Evolutionary conservation across 1,139 yeast species (phyloP).

Genomic region (Saccharomyces hybrid): DNA sequence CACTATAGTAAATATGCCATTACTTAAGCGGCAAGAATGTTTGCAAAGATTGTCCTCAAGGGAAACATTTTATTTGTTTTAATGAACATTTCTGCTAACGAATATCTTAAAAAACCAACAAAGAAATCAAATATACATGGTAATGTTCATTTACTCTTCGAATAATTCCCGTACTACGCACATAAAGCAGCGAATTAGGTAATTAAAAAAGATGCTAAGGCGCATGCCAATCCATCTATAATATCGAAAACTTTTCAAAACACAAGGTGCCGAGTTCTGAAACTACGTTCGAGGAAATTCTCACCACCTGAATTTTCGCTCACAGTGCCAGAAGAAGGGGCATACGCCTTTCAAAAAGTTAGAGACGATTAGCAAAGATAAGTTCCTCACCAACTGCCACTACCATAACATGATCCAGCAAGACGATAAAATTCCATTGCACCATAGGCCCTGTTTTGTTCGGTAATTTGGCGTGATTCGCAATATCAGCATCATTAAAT

Average conservation of each 20-base stretch:
- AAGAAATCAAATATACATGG: slow-evolving; percentile 28
- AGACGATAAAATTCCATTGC: slow-evolving; percentile 48
- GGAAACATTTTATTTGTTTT: slow-evolving; percentile 42
- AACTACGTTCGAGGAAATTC: background rate
- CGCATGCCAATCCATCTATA: slow-evolving; percentile 7
- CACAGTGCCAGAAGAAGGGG: background rate
- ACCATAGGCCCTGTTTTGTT: slow-evolving; percentile 60
- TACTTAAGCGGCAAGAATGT: slow-evolving; percentile 50
- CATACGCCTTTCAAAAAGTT: background rate
- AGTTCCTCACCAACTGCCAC: slow-evolving; percentile 33
- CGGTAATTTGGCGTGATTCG: slow-evolving; percentile 38
- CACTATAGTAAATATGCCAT: slow-evolving; percentile 46
- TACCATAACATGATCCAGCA: slow-evolving; percentile 32
- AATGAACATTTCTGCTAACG: slow-evolving; percentile 46
- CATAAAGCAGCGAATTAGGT: slow-evolving; percentile 23
- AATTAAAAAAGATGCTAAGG: slow-evolving; percentile 21
- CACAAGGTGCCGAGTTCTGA: slow-evolving; percentile 5
- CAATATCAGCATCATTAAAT: slow-evolving; percentile 43
- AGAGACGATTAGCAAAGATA: slow-evolving; percentile 4
- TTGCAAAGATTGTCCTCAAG: slow-evolving; percentile 68
- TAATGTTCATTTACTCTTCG: slow-evolving; percentile 28
- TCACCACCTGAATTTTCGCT: background rate
- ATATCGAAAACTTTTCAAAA: slow-evolving; percentile 7
- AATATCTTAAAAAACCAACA: slow-evolving; percentile 42
- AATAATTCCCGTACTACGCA: slow-evolving; percentile 22